Evolutionary conservation across 2,329 filamentous ascomycete species (phyloP).

Genomic region (Colletotrichum australisinense): DNA sequence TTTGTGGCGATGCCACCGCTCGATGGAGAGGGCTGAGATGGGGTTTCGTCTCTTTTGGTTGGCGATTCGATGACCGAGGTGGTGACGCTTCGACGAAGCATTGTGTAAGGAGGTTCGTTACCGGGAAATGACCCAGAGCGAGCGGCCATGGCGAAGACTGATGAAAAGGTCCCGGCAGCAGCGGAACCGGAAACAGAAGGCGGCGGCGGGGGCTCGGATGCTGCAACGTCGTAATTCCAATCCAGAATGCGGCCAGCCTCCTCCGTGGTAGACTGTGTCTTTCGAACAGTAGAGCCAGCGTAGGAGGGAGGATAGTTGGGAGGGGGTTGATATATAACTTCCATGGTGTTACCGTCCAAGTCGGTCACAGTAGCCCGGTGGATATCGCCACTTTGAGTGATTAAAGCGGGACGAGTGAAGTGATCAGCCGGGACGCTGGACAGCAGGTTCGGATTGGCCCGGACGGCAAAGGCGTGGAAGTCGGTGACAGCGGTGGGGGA

Average conservation of each 20-base stretch:
- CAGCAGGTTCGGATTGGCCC: conserved; percentile 65
- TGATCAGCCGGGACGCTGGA: conserved; percentile 39
- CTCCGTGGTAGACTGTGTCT: conserved; percentile 49
- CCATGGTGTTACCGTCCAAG: conserved; percentile 86
- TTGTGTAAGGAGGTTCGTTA: conserved; percentile 41
- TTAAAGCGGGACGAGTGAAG: conserved; percentile 56
- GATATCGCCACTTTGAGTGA: conserved; percentile 46
- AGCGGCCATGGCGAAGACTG: conserved; percentile 37
- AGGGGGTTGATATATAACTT: conserved; percentile 72
- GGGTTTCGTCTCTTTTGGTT: conserved; percentile 14
- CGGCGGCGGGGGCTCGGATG: conserved; percentile 37
- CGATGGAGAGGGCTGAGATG: conserved; percentile 46
- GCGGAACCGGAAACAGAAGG: neutral
- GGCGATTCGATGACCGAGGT: conserved; percentile 46
- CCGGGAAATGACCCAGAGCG: conserved; percentile 37
- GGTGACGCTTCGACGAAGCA: conserved; percentile 48
- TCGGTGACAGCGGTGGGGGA: conserved; percentile 74
- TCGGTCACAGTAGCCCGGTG: conserved; percentile 73
- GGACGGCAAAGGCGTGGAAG: conserved; percentile 78
- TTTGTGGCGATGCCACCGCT: conserved; percentile 54
- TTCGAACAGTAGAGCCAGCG: conserved; percentile 47
- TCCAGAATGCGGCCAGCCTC: conserved; percentile 58
- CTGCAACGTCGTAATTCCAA: conserved; percentile 60
- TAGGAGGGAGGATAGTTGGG: conserved; percentile 47
- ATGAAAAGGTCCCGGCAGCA: conserved; percentile 2